These are phyloP conservation scores for Cyberlindnera veronae DNA, from an alignment of 805 yeast species.

Conservation along the genomic window DNA sequence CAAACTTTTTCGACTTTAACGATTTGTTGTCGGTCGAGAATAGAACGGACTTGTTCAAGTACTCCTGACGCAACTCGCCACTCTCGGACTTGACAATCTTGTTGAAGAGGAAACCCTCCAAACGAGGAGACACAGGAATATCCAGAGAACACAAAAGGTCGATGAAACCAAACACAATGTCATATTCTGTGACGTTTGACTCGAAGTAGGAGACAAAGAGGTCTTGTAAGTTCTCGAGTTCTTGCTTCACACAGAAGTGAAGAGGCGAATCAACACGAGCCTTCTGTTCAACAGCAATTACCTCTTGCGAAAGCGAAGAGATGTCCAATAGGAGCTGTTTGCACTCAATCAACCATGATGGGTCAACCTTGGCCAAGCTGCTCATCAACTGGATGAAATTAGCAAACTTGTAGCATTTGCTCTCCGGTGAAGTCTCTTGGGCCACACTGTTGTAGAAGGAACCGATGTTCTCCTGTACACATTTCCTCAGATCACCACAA, in stretches of 20 bases:
- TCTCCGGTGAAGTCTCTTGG: constrained; percentile 48
- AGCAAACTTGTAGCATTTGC: constrained; percentile 61
- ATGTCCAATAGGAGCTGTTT: constrained; percentile 41
- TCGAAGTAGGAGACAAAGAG: constrained; percentile 40
- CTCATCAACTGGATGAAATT: constrained; percentile 66
- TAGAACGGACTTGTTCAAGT: constrained; percentile 49
- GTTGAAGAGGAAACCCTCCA: constrained; percentile 57
- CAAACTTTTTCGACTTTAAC: constrained; percentile 54
- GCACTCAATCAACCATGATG: constrained; percentile 57
- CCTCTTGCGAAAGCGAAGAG: constrained; percentile 40
- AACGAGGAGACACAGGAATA: constrained; percentile 40
- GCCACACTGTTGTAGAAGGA: constrained; percentile 45
- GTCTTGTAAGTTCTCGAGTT: constrained; percentile 57
- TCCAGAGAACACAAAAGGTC: constrained; percentile 43
- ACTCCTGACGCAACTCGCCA: constrained; percentile 42
- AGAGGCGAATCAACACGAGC: constrained; percentile 51
- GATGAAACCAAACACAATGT: constrained; percentile 38
- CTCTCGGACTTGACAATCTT: constrained; percentile 52
- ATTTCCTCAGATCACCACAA: constrained; percentile 53
- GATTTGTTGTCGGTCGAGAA: constrained; percentile 45
- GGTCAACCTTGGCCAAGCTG: constrained; percentile 47
- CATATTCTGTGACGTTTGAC: constrained; percentile 33
- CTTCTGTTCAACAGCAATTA: constrained; percentile 38
- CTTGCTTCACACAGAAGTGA: constrained; percentile 70
- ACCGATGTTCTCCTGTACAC: constrained; percentile 50